Conservation (phyloP, 1,284 basidiomycete genomes). For the Tilletia caries region DNA sequence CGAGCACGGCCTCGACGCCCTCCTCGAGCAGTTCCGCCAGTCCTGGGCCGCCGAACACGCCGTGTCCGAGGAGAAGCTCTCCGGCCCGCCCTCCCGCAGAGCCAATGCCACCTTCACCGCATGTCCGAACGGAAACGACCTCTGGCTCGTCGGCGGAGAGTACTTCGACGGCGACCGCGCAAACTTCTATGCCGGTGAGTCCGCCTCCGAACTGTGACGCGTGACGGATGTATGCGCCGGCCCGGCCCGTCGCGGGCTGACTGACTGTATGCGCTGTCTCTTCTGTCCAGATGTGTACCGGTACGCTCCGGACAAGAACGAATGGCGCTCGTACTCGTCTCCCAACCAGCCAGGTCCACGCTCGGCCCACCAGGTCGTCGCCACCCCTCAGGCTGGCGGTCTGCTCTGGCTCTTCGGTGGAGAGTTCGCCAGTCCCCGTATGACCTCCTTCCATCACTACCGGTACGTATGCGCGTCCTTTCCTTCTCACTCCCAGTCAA, state of each 20-base stretch:
- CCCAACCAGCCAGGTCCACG: conserved; percentile 51
- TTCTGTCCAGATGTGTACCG: background rate
- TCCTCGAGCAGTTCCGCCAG: conserved; percentile 42
- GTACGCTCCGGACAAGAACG: conserved; percentile 35
- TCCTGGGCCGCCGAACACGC: conserved; percentile 49
- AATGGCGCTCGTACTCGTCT: conserved; percentile 47
- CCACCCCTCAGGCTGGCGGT: conserved; percentile 44
- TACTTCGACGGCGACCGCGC: conserved; percentile 51
- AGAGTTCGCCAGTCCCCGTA: conserved; percentile 68
- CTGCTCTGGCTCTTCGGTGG: conserved; percentile 53
- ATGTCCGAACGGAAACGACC: conserved; percentile 49
- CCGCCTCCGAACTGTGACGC: background rate
- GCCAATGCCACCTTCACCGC: conserved; percentile 51
- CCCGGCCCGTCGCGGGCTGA: too few relatives aligned
- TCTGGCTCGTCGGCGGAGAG: conserved; percentile 52
- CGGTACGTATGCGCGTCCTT: conserved; percentile 70
- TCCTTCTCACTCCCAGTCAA: conserved; percentile 17
- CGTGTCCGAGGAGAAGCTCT: conserved; percentile 42
- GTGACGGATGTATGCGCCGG: background rate
- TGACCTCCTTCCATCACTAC: conserved; percentile 87
- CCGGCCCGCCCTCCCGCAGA: conserved; percentile 38
- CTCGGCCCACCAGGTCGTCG: conserved; percentile 49
- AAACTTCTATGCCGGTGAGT: conserved; percentile 50
- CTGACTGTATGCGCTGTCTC: background rate
- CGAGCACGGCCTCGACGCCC: conserved; percentile 50